Conservation (phyloP, 306 rosid species). For the Mimosa bimucronata region DNA sequence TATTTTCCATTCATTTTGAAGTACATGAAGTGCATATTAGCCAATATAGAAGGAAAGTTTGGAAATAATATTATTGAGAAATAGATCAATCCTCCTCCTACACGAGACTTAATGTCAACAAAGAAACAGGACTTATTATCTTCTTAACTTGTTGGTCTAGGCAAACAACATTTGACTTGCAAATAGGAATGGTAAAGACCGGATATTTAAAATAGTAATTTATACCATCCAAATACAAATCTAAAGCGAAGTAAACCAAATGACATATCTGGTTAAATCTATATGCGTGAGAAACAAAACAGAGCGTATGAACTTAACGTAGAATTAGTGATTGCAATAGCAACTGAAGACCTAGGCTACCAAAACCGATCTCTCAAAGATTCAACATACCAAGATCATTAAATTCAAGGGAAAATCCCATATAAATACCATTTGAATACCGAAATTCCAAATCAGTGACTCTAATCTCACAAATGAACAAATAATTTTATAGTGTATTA, state of each 20-base stretch:
- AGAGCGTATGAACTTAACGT: too few relatives aligned
- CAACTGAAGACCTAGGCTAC: background rate
- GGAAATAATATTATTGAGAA: background rate
- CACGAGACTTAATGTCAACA: background rate
- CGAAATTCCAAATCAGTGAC: too few relatives aligned
- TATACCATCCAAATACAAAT: background rate
- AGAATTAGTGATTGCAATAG: background rate
- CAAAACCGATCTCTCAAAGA: background rate
- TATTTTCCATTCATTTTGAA: background rate
- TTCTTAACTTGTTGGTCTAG: background rate
- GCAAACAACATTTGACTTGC: background rate
- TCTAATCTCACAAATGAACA: too few relatives aligned
- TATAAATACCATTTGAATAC: too few relatives aligned
- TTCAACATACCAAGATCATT: background rate
- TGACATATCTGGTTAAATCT: background rate
- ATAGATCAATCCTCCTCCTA: background rate
- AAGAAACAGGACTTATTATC: too few relatives aligned
- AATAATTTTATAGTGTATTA: too few relatives aligned
- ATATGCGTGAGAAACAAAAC: too few relatives aligned
- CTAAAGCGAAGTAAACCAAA: background rate
- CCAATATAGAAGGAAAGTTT: background rate
- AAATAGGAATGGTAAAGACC: background rate
- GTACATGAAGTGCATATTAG: background rate
- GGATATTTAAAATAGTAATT: background rate
- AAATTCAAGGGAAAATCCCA: background rate